Evolutionary conservation across 2,329 filamentous ascomycete species (phyloP).

Genomic region (Fusarium goolgardi): DNA sequence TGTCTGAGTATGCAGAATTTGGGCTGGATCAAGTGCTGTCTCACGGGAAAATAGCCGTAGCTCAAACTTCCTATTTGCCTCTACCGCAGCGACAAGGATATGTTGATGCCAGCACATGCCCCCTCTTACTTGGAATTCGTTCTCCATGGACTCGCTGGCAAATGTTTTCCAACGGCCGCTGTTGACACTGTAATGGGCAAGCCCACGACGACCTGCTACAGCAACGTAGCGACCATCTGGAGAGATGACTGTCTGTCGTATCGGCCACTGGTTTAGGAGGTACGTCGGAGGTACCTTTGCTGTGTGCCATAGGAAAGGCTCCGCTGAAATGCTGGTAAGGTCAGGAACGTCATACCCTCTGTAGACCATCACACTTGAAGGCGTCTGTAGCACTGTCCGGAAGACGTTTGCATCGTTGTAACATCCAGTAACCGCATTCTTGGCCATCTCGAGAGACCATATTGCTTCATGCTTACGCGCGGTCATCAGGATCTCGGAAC

Average conservation of each 20-base stretch:
- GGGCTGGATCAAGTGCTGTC: slow-evolving; percentile 76
- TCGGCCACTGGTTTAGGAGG: slow-evolving; percentile 92
- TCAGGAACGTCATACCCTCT: slow-evolving; percentile 92
- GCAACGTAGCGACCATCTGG: slow-evolving; percentile 94
- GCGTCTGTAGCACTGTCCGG: slow-evolving; percentile 88
- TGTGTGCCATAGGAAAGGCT: slow-evolving; percentile 95
- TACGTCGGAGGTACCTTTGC: slow-evolving; percentile 87
- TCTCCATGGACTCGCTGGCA: slow-evolving; percentile 80
- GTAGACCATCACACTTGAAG: slow-evolving; percentile 89
- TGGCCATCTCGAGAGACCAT: slow-evolving; percentile 91
- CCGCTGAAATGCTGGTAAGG: slow-evolving; percentile 89
- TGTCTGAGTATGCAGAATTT: slow-evolving; percentile 79
- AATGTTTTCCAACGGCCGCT: slow-evolving; percentile 98
- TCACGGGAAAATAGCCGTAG: slow-evolving; percentile 95
- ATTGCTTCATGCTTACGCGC: slow-evolving; percentile 78
- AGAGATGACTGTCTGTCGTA: slow-evolving; percentile 87
- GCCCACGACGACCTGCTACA: slow-evolving; percentile 89
- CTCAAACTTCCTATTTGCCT: slow-evolving; percentile 83
- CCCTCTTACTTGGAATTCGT: slow-evolving; percentile 90
- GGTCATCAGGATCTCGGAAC: slow-evolving; percentile 84
- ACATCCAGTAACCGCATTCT: slow-evolving; percentile 91
- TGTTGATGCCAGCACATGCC: slow-evolving; percentile 99
- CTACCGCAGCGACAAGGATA: slow-evolving; percentile 92
- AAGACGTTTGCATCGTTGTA: slow-evolving; percentile 93
- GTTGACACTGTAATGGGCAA: slow-evolving; percentile 95